Base-by-base conservation (phyloP, 805 yeast genomes). In the Cyberlindnera euphorbiae region DNA sequence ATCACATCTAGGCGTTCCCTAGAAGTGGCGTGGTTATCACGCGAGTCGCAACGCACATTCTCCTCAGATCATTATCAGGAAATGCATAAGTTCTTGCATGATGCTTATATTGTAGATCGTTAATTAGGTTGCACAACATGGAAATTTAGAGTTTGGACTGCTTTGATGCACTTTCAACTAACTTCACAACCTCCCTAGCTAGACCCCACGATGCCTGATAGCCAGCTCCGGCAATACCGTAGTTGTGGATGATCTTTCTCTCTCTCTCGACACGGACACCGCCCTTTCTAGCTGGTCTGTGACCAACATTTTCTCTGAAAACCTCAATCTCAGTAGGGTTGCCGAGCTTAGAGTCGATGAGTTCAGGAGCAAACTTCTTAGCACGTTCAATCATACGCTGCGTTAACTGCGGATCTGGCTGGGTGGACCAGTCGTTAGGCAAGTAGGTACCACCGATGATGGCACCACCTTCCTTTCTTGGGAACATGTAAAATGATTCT, bases 221-320 rank as follows among this genome's bases (percentile, higher is more conserved):
- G 0, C 93, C 93, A 17, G 84, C 75, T 21, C 87, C 87, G 8
- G 77, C 85, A 21, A 85, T 82, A 2, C 87, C 86, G 53, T 79
- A 80, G 49, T 73, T 74, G 55, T 80, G 87, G 17, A 79, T 67
- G 16, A 79, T 55, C 10, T 51, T 50, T 4, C 55, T 54, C 21
- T 64, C 69, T 29, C 62, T 47, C 43, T 71, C 76, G 5, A 79
- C 55, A 42, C 82, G 66, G 6, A 72, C 66, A 12, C 88, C 88
- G 8, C 74, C 79, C 14, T 60, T 50, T 47, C 88, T 63, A 3
- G 69, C 82, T 1, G 89, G 89, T 55, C 89, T 68, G 37, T 79
- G 69, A 0, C 86, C 90, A 17, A 78, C 81, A 47, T 76, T 76
- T 29, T 67, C 56, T 32, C 69, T 63, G 16, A 66, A 62, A 8